phyloP scores from a whole-genome alignment of 2,329 filamentous ascomycete genomes.

The Cyphellophora attinorum region DNA sequence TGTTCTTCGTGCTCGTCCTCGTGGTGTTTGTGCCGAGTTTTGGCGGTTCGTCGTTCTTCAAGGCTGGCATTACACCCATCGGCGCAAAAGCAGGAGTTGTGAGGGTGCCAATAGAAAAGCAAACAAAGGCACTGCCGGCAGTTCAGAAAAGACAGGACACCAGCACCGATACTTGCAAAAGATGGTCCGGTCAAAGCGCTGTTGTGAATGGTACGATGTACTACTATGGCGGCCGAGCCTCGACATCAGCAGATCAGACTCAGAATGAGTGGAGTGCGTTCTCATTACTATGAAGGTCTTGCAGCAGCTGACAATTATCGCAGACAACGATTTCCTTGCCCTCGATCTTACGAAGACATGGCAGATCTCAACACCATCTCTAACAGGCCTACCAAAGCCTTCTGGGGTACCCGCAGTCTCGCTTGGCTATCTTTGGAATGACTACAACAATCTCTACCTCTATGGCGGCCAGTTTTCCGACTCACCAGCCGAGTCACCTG shows the following conservation, averaged over 20 bases:
- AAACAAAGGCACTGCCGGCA: constrained; percentile 2
- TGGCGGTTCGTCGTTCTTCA: constrained; percentile 9
- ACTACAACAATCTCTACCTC: constrained; percentile 58
- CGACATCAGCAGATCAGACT: constrained; percentile 46
- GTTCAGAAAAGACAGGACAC: constrained; percentile 26
- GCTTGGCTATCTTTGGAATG: constrained; percentile 68
- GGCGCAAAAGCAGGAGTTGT: constrained; percentile 4
- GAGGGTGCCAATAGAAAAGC: not conserved
- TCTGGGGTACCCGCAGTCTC: constrained; percentile 62
- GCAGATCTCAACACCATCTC: constrained; percentile 53
- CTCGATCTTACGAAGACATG: constrained; percentile 67
- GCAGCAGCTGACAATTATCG: constrained; percentile 1
- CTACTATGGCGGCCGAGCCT: constrained; percentile 63
- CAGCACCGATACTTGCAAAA: constrained; percentile 49
- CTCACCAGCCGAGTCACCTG: constrained; percentile 46
- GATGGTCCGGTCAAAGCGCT: constrained; percentile 59
- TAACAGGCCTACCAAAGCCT: constrained; percentile 54
- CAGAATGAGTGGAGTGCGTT: constrained; percentile 59
- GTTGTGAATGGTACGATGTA: constrained; percentile 67
- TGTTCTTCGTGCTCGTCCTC: constrained; percentile 13
- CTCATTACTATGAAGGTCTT: constrained; percentile 4
- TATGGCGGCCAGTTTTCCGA: constrained; percentile 69
- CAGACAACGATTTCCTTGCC: constrained; percentile 61
- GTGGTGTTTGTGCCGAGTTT: constrained; percentile 15
- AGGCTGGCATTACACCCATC: constrained; percentile 12